Conservation (phyloP, 2,329 filamentous ascomycete genomes). For the Fusarium sp. region DNA sequence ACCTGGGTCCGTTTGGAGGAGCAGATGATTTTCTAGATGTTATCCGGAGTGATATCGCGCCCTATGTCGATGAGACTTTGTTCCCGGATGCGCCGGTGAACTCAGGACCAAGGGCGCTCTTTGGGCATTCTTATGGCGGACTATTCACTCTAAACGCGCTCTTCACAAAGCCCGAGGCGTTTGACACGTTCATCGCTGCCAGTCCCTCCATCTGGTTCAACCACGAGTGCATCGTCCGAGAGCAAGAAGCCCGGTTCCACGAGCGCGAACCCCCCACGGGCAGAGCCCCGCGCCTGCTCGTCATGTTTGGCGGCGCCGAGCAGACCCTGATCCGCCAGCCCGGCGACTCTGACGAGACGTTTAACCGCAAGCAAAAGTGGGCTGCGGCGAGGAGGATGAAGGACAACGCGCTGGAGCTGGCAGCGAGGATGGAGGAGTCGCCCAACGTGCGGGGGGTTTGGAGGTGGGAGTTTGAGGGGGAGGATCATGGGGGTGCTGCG, state of each 20-base stretch:
- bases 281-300: constrained; percentile 46
- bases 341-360: constrained; percentile 48
- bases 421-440: constrained; percentile 30
- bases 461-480: constrained; percentile 43
- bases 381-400: constrained; percentile 37
- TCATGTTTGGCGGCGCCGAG: constrained; percentile 49
- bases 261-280: neutral
- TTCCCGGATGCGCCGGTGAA: constrained; percentile 44
- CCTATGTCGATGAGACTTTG: constrained; percentile 41
- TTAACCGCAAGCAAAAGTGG: constrained; percentile 36
- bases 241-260: constrained; percentile 46
- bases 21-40: constrained; percentile 59
- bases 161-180: constrained; percentile 53
- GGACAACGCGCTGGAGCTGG: constrained; percentile 40
- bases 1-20: constrained; percentile 49
- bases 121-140: constrained; percentile 62
- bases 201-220: constrained; percentile 64
- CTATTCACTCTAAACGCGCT: constrained; percentile 60
- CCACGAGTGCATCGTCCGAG: constrained; percentile 51
- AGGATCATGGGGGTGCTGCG: constrained; percentile 44
- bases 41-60: constrained; percentile 53
- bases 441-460: constrained; percentile 32
- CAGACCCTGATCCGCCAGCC: constrained; percentile 43
- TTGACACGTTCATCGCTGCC: constrained; percentile 58
- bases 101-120: constrained; percentile 56